Percentiles rank a stretch among this genome's conserved stretches.
Conservation (phyloP, 805 yeast species). For the Candida xyloterini region DNA sequence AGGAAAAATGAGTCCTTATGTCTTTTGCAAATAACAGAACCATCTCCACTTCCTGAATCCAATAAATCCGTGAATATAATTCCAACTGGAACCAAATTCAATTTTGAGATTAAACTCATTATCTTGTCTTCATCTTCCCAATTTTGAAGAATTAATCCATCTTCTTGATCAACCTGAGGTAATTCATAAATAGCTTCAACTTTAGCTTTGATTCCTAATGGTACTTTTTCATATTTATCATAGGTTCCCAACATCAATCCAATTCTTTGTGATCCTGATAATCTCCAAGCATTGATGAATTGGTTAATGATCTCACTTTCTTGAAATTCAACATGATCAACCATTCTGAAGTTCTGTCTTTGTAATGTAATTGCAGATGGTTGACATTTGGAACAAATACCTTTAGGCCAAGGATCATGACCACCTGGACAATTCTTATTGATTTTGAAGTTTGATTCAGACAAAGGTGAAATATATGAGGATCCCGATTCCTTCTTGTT, state of each 20-base stretch:
- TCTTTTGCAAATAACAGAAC: conserved; percentile 87
- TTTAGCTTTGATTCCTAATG: conserved; percentile 89
- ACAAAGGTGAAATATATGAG: conserved; percentile 78
- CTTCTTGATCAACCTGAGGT: conserved; percentile 80
- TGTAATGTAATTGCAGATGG: conserved; percentile 93
- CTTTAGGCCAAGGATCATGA: conserved; percentile 91
- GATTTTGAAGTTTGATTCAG: conserved; percentile 67
- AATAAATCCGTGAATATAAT: conserved; percentile 84
- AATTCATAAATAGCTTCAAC: conserved; percentile 95
- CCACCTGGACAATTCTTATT: conserved; percentile 67
- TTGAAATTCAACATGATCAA: conserved; percentile 93
- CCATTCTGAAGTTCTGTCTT: conserved; percentile 90
- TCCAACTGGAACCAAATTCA: conserved; percentile 76
- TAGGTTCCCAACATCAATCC: conserved; percentile 85
- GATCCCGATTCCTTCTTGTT: conserved; percentile 57
- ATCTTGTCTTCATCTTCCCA: conserved; percentile 57
- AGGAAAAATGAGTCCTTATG: conserved; percentile 89
- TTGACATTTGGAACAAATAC: conserved; percentile 94
- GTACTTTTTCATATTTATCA: conserved; percentile 74
- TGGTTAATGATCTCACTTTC: conserved; percentile 68
- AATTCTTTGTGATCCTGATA: conserved; percentile 79
- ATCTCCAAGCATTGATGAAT: conserved; percentile 91
- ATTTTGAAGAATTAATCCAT: conserved; percentile 64
- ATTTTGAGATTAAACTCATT: conserved; percentile 48
- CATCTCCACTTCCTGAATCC: conserved; percentile 84